Evolutionary conservation across 2,329 filamentous ascomycete species (phyloP).

Genomic region (Apiospora hydei): DNA sequence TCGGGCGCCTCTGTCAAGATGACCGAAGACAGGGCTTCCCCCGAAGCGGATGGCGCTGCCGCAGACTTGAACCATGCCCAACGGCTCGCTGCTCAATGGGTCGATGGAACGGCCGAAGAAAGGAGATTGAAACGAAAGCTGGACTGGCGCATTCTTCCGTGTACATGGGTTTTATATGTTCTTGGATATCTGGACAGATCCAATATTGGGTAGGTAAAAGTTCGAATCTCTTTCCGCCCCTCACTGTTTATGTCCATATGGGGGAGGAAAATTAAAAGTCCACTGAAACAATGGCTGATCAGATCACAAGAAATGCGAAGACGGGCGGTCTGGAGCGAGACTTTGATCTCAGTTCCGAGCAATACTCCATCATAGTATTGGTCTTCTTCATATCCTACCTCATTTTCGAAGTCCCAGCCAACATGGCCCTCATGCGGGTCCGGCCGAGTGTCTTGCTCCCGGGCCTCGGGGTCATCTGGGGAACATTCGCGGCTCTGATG

Average conservation of each 20-base stretch:
- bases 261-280: not conserved
- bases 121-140: conserved; percentile 26
- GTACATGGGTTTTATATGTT: conserved; percentile 34
- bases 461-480: conserved; percentile 35
- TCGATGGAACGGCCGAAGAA: conserved; percentile 23
- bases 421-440: conserved; percentile 36
- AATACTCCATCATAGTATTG: conserved; percentile 40
- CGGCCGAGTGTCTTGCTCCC: conserved; percentile 36
- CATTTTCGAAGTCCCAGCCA: conserved; percentile 36
- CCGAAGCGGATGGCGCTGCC: not conserved
- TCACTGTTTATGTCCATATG: not conserved
- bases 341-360: conserved; percentile 32
- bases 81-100: conserved; percentile 23
- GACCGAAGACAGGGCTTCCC: not conserved
- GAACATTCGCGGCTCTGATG: conserved; percentile 34
- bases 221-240: not conserved
- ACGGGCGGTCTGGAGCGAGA: conserved; percentile 35
- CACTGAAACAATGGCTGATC: not conserved
- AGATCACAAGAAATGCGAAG: conserved; percentile 32
- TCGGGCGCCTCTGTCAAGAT: not conserved
- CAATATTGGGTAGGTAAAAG: conserved; percentile 33
- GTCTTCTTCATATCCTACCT: conserved; percentile 40
- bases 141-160: conserved; percentile 28
- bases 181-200: conserved; percentile 33
- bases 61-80: conserved; percentile 14